These are phyloP conservation scores for Lepiota subincarnata DNA, from an alignment of 768 basidiomycete genomes.

Conservation along the genomic window DNA sequence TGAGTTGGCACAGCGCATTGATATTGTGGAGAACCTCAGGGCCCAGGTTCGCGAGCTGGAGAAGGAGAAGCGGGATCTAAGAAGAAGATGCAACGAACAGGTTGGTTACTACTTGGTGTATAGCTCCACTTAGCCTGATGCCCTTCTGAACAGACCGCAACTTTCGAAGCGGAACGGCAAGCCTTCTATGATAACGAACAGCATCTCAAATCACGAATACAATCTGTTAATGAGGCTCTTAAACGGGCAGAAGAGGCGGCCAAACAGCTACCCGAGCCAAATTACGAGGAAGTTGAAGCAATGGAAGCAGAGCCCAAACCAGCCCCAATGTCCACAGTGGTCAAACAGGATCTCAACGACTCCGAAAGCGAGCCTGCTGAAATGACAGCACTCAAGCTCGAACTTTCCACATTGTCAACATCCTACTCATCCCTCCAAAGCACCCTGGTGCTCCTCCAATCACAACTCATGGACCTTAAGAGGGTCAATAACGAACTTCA, in stretches of 20 bases:
- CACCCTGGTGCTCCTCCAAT: slow-evolving; percentile 79
- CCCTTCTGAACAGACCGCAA: slow-evolving; percentile 52
- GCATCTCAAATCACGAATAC: slow-evolving; percentile 87
- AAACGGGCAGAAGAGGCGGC: slow-evolving; percentile 49
- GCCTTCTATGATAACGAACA: slow-evolving; percentile 92
- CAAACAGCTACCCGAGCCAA: slow-evolving; percentile 30
- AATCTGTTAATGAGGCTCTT: slow-evolving; percentile 67
- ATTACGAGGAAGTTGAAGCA: slow-evolving; percentile 24
- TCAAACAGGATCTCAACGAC: slow-evolving; percentile 46
- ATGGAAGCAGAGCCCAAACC: slow-evolving; percentile 16
- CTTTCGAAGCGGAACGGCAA: slow-evolving; percentile 90
- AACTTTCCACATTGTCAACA: slow-evolving; percentile 82
- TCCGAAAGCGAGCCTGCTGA: slow-evolving; percentile 78
- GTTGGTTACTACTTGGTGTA: slow-evolving; percentile 31
- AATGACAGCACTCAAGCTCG: slow-evolving; percentile 78
- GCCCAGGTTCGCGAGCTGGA: slow-evolving; percentile 80
- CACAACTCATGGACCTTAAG: slow-evolving; percentile 83
- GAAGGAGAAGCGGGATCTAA: slow-evolving; percentile 81
- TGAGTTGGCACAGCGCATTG: slow-evolving; percentile 77
- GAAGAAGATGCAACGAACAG: slow-evolving; percentile 86
- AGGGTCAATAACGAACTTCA: slow-evolving; percentile 83
- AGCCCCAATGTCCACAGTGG: slow-evolving; percentile 15
- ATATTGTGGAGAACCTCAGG: slow-evolving; percentile 79
- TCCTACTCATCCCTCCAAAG: slow-evolving; percentile 82
- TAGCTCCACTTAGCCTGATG: slow-evolving; percentile 5